Conservation (phyloP, 1,284 basidiomycete genomes). For the Cystobasidiaceae sp. region DNA sequence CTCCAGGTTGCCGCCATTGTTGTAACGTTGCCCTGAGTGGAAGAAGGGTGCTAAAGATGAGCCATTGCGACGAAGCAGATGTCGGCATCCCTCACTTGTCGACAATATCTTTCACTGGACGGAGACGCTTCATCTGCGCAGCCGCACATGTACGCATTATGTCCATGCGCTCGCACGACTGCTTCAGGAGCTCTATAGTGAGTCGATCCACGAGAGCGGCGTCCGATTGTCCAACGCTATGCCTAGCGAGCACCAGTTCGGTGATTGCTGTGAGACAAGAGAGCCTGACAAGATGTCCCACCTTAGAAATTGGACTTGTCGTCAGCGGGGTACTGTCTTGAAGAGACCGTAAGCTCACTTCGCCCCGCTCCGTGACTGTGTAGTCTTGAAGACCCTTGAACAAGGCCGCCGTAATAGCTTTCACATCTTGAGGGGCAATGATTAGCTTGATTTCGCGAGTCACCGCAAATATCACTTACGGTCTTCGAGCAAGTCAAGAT, state of each 20-base stretch:
- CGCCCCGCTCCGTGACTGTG: constrained; percentile 86
- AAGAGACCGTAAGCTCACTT: constrained; percentile 46
- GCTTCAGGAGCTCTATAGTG: constrained; percentile 66
- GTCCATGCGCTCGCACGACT: constrained; percentile 84
- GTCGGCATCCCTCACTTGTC: no score
- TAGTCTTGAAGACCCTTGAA: constrained; percentile 76
- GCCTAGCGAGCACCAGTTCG: neutral
- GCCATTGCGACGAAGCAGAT: no score
- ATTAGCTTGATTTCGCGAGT: neutral
- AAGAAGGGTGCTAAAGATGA: no score
- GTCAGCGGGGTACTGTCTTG: neutral
- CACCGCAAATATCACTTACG: neutral
- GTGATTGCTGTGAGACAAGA: constrained; percentile 57
- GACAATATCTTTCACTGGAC: neutral
- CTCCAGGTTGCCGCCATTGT: no score
- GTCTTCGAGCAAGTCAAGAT: neutral
- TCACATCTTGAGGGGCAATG: constrained; percentile 33
- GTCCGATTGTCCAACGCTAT: constrained; percentile 28
- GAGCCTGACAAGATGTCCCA: constrained; percentile 94
- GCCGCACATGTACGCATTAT: constrained; percentile 78
- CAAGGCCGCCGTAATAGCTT: constrained; percentile 37
- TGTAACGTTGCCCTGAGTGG: no score
- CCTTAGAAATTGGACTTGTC: constrained; percentile 42
- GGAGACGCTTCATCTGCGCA: constrained; percentile 50
- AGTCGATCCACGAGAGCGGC: neutral